Conservation (phyloP, 495 filamentous ascomycete species). For the Aspergillus homomorphus region DNA sequence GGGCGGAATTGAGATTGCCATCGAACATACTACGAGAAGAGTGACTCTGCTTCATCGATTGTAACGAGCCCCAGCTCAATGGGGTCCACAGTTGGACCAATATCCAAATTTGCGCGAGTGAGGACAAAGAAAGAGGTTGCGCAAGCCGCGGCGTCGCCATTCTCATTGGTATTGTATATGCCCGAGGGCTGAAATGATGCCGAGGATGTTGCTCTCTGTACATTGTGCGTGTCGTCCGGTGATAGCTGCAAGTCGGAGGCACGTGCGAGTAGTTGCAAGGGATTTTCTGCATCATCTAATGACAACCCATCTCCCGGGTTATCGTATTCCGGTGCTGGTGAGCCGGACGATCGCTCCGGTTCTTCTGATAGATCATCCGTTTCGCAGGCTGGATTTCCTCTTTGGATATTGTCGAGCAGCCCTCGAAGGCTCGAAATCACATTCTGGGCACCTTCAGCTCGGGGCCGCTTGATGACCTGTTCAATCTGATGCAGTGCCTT, state of each 20-base stretch:
- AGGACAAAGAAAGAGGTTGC: slow-evolving; percentile 59
- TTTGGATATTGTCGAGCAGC: slow-evolving; percentile 48
- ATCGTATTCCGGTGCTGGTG: slow-evolving; percentile 27
- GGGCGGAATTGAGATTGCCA: not conserved
- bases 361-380: slow-evolving; percentile 27
- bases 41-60: slow-evolving; percentile 55
- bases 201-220: slow-evolving; percentile 17
- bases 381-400: slow-evolving; percentile 31
- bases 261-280: slow-evolving; percentile 64
- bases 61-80: slow-evolving; percentile 64
- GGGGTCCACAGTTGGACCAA: slow-evolving; percentile 61
- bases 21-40: slow-evolving; percentile 59
- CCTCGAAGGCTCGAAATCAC: slow-evolving; percentile 55
- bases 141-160: slow-evolving; percentile 11
- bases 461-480: slow-evolving; percentile 64
- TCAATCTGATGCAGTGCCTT: slow-evolving; percentile 73
- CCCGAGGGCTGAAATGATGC: slow-evolving; percentile 14
- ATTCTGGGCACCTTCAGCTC: slow-evolving; percentile 49
- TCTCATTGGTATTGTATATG: slow-evolving; percentile 3
- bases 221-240: slow-evolving; percentile 29
- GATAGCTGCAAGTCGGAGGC: slow-evolving; percentile 66
- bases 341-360: slow-evolving; percentile 24
- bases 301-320: slow-evolving; percentile 50
- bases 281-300: slow-evolving; percentile 71
- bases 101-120: slow-evolving; percentile 56